These are phyloP conservation scores for Colletotrichum eremochloae DNA, from an alignment of 2,329 filamentous ascomycete genomes.

Conservation along the genomic window DNA sequence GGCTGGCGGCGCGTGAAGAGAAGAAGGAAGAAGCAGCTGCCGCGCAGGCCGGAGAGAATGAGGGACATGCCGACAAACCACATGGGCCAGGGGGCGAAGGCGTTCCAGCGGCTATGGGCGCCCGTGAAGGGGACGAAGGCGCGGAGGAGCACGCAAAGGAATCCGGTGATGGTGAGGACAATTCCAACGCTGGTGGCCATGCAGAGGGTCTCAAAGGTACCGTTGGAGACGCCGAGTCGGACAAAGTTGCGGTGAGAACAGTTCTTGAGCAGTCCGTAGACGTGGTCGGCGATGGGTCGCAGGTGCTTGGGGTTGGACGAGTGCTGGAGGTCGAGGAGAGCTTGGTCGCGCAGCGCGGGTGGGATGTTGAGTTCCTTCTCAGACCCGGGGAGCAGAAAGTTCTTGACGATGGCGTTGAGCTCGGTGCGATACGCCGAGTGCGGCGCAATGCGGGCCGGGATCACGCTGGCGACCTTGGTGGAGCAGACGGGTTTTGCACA, in stretches of 20 bases:
- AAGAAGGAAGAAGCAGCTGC: constrained; percentile 62
- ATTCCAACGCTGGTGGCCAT: constrained; percentile 60
- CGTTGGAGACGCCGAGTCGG: constrained; percentile 66
- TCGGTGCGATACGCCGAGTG: constrained; percentile 46
- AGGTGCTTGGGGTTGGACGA: constrained; percentile 56
- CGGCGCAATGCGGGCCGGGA: constrained; percentile 38
- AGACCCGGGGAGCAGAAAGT: constrained; percentile 57
- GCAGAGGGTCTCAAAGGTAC: constrained; percentile 63
- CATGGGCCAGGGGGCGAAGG: constrained; percentile 59
- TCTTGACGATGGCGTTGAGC: constrained; percentile 56
- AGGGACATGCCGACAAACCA: constrained; percentile 61
- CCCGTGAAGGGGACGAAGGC: constrained; percentile 55
- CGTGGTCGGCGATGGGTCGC: constrained; percentile 60
- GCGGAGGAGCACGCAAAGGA: constrained; percentile 56
- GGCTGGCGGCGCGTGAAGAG: constrained; percentile 60
- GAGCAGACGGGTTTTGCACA: constrained; percentile 34
- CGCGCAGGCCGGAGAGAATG: constrained; percentile 59
- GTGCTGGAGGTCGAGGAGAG: constrained; percentile 52
- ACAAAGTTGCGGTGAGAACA: constrained; percentile 66
- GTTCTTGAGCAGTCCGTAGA: constrained; percentile 60
- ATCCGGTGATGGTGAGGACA: constrained; percentile 54
- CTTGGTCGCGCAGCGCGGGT: constrained; percentile 55
- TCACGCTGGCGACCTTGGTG: constrained; percentile 29
- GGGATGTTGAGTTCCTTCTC: constrained; percentile 64
- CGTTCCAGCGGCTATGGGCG: constrained; percentile 57